A percentile compares a stretch with the other conserved stretches of the same genome.
Conservation (phyloP, 768 basidiomycete species). For the Mycena floridula region DNA sequence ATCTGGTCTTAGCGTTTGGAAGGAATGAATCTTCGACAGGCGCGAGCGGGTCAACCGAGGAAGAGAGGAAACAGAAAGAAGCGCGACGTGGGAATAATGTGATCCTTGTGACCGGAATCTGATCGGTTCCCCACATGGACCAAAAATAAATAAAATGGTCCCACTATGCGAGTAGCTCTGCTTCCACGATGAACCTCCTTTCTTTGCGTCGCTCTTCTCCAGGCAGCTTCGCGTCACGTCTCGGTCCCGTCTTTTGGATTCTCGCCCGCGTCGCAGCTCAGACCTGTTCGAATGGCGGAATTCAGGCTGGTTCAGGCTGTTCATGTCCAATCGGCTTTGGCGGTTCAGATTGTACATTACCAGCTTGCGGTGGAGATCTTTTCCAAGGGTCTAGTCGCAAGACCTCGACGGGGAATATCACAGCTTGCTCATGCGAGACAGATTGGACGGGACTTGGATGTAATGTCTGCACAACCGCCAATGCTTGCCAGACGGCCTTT, state of each 20-base stretch:
- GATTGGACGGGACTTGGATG: conserved; percentile 80
- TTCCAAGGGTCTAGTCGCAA: conserved; percentile 41
- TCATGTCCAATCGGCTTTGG: conserved; percentile 81
- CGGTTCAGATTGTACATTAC: conserved; percentile 59
- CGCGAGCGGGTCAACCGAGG: no score
- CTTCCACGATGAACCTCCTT: conserved; percentile 58
- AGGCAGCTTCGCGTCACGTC: conserved; percentile 30
- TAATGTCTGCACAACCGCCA: conserved; percentile 67
- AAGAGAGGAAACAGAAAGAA: no score
- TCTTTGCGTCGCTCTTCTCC: conserved; percentile 38
- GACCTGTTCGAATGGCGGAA: conserved; percentile 69
- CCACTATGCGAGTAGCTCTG: no score
- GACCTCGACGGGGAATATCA: conserved; percentile 63
- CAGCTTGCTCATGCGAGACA: conserved; percentile 60
- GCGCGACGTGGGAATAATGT: no score
- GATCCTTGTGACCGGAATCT: no score
- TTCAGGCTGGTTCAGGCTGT: conserved; percentile 50
- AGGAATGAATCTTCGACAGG: no score
- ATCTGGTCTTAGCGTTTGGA: no score
- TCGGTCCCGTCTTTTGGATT: no score
- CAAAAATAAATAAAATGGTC: no score
- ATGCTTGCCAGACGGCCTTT: conserved; percentile 65
- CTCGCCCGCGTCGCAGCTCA: no score
- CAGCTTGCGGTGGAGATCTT: conserved; percentile 77
- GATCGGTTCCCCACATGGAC: no score